A percentile compares a stretch with the other conserved stretches of the same genome.
Evolutionary conservation across 495 filamentous ascomycete species (phyloP).

Genomic region (Parmelia sp.): DNA sequence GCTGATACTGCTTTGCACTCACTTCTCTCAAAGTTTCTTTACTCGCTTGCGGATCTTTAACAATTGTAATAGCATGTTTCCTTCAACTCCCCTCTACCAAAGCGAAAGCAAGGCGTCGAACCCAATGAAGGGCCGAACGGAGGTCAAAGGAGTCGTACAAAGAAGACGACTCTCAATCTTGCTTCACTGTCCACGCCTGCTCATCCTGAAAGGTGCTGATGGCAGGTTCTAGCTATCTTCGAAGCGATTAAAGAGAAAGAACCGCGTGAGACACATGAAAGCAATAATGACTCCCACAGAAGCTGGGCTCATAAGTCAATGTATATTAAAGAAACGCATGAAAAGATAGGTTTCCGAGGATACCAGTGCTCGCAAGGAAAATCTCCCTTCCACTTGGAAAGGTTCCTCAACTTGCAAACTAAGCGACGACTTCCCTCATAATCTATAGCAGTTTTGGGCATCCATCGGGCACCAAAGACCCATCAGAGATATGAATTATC

Average conservation of each 20-base stretch:
- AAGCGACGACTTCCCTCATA: neutral
- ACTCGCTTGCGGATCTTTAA: neutral
- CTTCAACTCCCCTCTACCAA: constrained; percentile 19
- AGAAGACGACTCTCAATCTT: constrained; percentile 42
- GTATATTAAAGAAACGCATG: neutral
- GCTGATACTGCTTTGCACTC: neutral
- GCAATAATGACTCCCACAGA: neutral
- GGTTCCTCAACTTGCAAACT: no score
- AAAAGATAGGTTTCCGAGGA: neutral
- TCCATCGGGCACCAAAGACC: neutral
- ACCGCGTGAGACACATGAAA: neutral
- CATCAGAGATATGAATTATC: neutral
- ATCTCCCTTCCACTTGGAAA: no score
- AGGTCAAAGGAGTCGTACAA: constrained; percentile 14
- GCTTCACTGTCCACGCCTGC: constrained; percentile 63
- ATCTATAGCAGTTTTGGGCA: neutral
- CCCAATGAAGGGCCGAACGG: constrained; percentile 25
- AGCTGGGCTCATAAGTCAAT: neutral
- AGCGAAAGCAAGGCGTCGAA: constrained; percentile 19
- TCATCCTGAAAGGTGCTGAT: constrained; percentile 50
- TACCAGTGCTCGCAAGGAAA: neutral
- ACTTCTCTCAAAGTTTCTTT: neutral
- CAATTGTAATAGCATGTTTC: constrained; percentile 14
- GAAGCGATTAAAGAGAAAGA: constrained; percentile 34
- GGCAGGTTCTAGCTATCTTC: constrained; percentile 63